phyloP scores from a whole-genome alignment of 2,329 filamentous ascomycete genomes.

The Pyrenophora seminiperda region DNA sequence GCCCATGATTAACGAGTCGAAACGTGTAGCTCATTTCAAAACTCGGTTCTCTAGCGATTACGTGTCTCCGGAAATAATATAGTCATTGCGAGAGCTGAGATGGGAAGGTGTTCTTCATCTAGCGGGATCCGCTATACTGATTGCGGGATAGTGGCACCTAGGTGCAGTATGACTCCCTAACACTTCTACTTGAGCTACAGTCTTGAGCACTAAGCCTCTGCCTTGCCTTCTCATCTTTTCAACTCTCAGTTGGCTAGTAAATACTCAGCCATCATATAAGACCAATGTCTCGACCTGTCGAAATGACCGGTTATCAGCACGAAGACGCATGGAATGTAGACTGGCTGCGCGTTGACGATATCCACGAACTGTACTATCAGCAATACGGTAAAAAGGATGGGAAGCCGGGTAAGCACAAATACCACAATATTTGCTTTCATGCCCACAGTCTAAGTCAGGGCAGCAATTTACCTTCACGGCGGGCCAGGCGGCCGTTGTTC shows the following conservation, averaged over 20 bases:
- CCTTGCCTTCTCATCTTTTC: background rate
- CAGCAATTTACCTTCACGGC: constrained; percentile 53
- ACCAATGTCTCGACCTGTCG: constrained; percentile 19
- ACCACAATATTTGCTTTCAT: background rate
- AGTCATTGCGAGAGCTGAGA: background rate
- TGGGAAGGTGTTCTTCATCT: constrained; percentile 14
- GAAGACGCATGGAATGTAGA: constrained; percentile 43
- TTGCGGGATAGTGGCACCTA: constrained; percentile 16
- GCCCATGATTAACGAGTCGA: background rate
- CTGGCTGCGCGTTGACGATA: constrained; percentile 40
- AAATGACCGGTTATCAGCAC: constrained; percentile 38
- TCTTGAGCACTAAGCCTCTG: too few species aligned
- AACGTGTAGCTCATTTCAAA: background rate
- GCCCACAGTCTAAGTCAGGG: background rate
- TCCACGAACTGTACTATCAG: constrained; percentile 48
- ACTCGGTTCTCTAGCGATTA: background rate
- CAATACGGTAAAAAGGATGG: constrained; percentile 49
- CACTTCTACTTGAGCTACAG: background rate
- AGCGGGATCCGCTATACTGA: constrained; percentile 10
- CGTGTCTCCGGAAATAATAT: too few species aligned
- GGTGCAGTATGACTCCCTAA: constrained; percentile 8
- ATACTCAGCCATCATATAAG: background rate
- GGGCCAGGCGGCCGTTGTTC: constrained; percentile 50
- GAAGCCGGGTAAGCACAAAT: constrained; percentile 41
- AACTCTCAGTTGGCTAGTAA: background rate